Evolutionary conservation across 2,329 filamentous ascomycete genomes (phyloP).

Genomic region (Acrodontium crateriforme): DNA sequence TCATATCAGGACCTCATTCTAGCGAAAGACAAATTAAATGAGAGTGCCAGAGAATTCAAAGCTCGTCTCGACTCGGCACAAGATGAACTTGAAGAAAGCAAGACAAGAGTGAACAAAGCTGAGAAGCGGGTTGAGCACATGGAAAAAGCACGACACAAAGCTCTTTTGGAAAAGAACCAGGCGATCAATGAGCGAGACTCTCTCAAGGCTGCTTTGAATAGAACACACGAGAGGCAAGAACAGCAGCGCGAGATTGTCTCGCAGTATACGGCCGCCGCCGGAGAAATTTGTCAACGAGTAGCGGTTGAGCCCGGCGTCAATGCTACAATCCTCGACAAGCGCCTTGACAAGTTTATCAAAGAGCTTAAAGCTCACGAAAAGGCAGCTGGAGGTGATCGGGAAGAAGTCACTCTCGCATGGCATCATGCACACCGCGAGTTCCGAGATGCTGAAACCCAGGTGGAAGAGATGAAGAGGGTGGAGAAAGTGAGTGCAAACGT

Average conservation of each 20-base stretch:
- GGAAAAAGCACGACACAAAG: slow-evolving; percentile 20
- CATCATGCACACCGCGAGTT: slow-evolving; percentile 19
- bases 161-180: slow-evolving; percentile 29
- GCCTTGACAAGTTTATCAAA: slow-evolving; percentile 17
- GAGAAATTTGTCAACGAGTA: slow-evolving; percentile 13
- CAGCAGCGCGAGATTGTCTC: slow-evolving; percentile 16
- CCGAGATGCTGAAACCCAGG: slow-evolving; percentile 9
- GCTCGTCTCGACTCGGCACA: slow-evolving; percentile 18
- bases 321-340: slow-evolving; percentile 18
- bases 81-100: slow-evolving; percentile 12
- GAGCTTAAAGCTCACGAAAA: slow-evolving; percentile 19
- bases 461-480: slow-evolving; percentile 15
- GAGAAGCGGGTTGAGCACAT: slow-evolving; percentile 18
- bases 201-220: no score
- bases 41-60: slow-evolving; percentile 19
- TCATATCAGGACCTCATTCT: slow-evolving; percentile 36
- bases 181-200: slow-evolving; percentile 23
- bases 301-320: slow-evolving; percentile 20
- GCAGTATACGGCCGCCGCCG: slow-evolving; percentile 10
- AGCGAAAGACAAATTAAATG: slow-evolving; percentile 31
- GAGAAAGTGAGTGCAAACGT: slow-evolving; percentile 24
- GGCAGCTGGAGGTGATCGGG: slow-evolving; percentile 16
- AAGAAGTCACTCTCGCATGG: slow-evolving; percentile 15
- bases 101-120: slow-evolving; percentile 18
- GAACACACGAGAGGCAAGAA: slow-evolving; percentile 13